Percentiles rank a stretch among this genome's conserved stretches.
Conservation (phyloP, 495 filamentous ascomycete species). For the Echria macrotheca region DNA sequence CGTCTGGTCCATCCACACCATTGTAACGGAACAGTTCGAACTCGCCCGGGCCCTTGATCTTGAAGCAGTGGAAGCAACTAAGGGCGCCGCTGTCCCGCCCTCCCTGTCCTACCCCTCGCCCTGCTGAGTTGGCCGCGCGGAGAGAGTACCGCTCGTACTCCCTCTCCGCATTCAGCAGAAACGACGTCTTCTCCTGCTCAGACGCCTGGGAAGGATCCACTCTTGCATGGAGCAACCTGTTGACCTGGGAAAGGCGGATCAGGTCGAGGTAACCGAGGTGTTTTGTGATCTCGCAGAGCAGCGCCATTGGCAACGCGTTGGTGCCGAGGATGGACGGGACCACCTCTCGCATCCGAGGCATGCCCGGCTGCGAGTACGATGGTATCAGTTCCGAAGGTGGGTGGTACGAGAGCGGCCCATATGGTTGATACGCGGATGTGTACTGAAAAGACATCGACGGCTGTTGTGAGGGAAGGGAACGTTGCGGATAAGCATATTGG, state of each 20-base stretch:
- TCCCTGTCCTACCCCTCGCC: neutral
- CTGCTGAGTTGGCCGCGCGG: neutral
- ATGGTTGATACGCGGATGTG: slow-evolving; percentile 10
- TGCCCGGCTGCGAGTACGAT: neutral
- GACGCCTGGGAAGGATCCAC: slow-evolving; percentile 13
- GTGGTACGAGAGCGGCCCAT: slow-evolving; percentile 3
- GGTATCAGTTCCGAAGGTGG: neutral
- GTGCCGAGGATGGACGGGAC: neutral
- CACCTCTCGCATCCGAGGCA: neutral
- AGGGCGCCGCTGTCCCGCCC: slow-evolving; percentile 10
- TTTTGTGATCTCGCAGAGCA: slow-evolving; percentile 11
- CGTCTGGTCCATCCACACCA: slow-evolving; percentile 2
- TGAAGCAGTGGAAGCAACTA: slow-evolving; percentile 28
- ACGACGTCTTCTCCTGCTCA: slow-evolving; percentile 12
- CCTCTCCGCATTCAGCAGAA: slow-evolving; percentile 20
- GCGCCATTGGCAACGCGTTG: neutral
- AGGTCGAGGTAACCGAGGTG: slow-evolving; percentile 16
- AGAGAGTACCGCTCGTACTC: slow-evolving; percentile 16
- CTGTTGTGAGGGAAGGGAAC: slow-evolving; percentile 8
- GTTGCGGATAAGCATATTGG: too few species aligned
- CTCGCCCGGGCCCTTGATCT: slow-evolving; percentile 12
- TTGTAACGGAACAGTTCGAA: slow-evolving; percentile 24
- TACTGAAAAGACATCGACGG: slow-evolving; percentile 15
- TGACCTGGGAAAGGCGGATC: slow-evolving; percentile 4
- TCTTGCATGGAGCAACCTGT: slow-evolving; percentile 12